Base-by-base conservation (phyloP, 2,329 filamentous ascomycete genomes). In the Penicillium vulpinum region DNA sequence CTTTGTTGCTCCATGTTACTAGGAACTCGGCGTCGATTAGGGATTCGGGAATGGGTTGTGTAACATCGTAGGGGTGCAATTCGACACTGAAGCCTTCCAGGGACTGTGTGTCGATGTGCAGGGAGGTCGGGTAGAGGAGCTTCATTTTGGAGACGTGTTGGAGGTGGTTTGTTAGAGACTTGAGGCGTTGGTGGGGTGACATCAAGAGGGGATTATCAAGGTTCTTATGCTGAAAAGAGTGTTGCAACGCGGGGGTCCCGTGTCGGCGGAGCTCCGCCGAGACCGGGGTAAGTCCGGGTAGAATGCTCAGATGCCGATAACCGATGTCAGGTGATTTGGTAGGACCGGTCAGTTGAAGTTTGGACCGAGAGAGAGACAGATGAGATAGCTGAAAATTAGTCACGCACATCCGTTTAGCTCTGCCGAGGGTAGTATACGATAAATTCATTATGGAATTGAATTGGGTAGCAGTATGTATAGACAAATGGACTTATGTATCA, bases 91-190 rank as follows among this genome's bases (percentile, higher is more conserved):
- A 87, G 66, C 84, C 85, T 63, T 86, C 73, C 57, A 88, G 78
- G 67, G 74, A 77, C 59, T 78, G 61, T 57, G 80, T 66, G 75
- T 87, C 80, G 70, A 88, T 80, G 51, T 75, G 76, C 60, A 88
- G 78, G 3, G 85, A 87, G 54, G 83, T 87, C 49, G 85, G 85
- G 75, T 88, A 87, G 62, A 88, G 83, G 62, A 88, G 82, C 77
- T 88, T 88, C 84, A 67, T 67, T 7, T 26, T 62, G 54, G 36
- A 22, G 13, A 26, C n/a, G 2, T 9, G 5, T 36, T 39, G 33
- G 26, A 54, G 26, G 33, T 54, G 51, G 6, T 36, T 52, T 31
- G 21, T 24, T 10, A 56, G 11, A 5, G 22, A 16, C 7, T 24
- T 9, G 8, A 56, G 41, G 15, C 54, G 54, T n/a, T 26, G 33